Evolutionary conservation across 2,329 filamentous ascomycete species (phyloP), one percentile per base, ranked within the genome.

Genomic region (Pyrenophora graminea): DNA sequence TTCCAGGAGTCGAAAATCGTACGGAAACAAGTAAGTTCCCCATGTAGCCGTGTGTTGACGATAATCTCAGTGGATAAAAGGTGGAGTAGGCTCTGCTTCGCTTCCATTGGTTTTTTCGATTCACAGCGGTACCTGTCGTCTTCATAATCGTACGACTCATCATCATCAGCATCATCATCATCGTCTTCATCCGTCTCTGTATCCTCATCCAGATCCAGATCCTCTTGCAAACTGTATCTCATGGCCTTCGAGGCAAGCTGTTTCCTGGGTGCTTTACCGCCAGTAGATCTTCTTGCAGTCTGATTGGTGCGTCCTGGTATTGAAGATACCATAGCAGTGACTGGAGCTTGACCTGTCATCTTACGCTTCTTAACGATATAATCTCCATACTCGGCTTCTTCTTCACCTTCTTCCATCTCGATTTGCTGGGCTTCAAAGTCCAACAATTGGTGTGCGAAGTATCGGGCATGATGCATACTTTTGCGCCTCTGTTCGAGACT

Each of bases 1-100:
- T 70, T 67, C 65, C 65, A 72, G 1, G 64, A 67, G 18, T 71
- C 57, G 37, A 70, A 71, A 3, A 57, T 56, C 8, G 68, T 66
- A n/a, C 58, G 68, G 38, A 72, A 62, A 51, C 66, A 69, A 12
- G 65, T 61, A 4, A 70, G 39, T 42, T 63, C 64, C n/a, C 65
- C 61, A 21, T 70, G 54, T 1, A 72, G 51, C 7, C 54, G 60
- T 1, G 60, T 67, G 31, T 72, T 71, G n/a, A 69, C n/a, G 9
- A 67, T 58, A 19, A 69, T 63, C 31, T 71, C 68, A 3, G 67
- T 62, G 1, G 67, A 61, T 2, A 71, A 51, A 1, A 69, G 51
- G 41, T 72, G 68, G 23, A 72, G 62, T 4, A 72, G 53, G 12
- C 51, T 42, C 39, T 72, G 69, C 41, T 70, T 70, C 5, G 63